These are phyloP conservation scores for Fusarium temperatum DNA, from an alignment of 2,329 filamentous ascomycete species.

Conservation along the genomic window DNA sequence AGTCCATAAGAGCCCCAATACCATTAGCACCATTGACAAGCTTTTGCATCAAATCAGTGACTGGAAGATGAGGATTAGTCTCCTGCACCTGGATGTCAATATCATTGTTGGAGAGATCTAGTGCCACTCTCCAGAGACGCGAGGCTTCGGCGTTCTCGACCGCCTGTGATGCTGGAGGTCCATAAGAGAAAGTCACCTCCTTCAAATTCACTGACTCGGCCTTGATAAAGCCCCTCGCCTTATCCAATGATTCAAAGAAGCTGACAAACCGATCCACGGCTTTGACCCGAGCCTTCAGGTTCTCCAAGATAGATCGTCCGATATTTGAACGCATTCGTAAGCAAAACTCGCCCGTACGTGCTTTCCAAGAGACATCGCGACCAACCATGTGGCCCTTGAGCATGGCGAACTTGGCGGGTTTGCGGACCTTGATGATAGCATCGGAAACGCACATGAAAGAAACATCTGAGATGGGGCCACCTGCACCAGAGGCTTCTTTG, in stretches of 20 bases:
- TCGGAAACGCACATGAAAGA: slow-evolving; percentile 56
- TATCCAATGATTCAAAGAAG: slow-evolving; percentile 72
- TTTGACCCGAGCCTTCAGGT: slow-evolving; percentile 68
- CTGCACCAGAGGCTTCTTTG: slow-evolving; percentile 16
- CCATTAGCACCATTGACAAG: slow-evolving; percentile 64
- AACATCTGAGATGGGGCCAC: slow-evolving; percentile 5
- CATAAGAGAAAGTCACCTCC: slow-evolving; percentile 76
- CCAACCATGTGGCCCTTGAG: slow-evolving; percentile 63
- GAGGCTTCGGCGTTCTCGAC: background rate
- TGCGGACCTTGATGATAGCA: slow-evolving; percentile 63
- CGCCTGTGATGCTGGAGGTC: slow-evolving; percentile 39
- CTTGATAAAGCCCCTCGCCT: slow-evolving; percentile 62
- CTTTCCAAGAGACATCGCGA: slow-evolving; percentile 69
- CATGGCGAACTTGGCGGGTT: slow-evolving; percentile 63
- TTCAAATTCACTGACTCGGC: slow-evolving; percentile 69
- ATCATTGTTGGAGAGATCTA: slow-evolving; percentile 64
- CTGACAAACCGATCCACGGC: slow-evolving; percentile 76
- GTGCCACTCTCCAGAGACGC: slow-evolving; percentile 60
- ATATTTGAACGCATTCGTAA: slow-evolving; percentile 67
- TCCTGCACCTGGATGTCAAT: slow-evolving; percentile 68
- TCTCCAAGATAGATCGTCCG: slow-evolving; percentile 66
- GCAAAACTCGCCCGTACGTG: slow-evolving; percentile 68
- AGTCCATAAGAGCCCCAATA: slow-evolving; percentile 63
- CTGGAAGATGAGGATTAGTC: slow-evolving; percentile 73
- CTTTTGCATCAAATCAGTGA: slow-evolving; percentile 66